Evolutionary conservation across 345 rosid species (phyloP), one percentile per base, ranked within the genome.

Genomic region (Passiflora organensis): DNA sequence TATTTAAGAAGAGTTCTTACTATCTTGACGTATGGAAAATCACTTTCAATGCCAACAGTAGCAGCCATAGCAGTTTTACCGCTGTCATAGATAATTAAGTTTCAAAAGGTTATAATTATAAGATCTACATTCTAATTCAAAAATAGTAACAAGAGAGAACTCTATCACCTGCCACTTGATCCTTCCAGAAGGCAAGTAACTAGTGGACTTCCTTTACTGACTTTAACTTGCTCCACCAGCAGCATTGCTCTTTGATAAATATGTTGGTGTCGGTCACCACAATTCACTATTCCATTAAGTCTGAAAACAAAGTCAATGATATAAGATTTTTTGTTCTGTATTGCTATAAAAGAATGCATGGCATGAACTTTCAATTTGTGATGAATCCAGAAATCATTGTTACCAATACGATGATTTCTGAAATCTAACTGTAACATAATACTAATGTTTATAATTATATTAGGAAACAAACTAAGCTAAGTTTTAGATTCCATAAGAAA

Each of bases 41-140:
- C 96, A 69, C 97, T 94, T 64, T 83, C 87, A 49, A 87, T 85
- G 57, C 99, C 99, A 68, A 80, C 82, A 43, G 97, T 94, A 43
- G 97, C 97, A 43, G 97, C 97, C 74, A 94, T 32, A 6, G 99
- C 97, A 65, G 96, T 79, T 83, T 94, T 94, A 68, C 99, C 99
- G 78, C 99, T 89, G 87, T 55, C 49, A 70, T 64, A 61, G 53
- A 55, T 32, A 28, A 57, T 51, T 32, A 49, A 32, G 58, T 39
- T 55, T 48, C 49, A 69, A 59, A 45, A 51, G 58, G 57, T 32
- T 53, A 16, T 15, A 28, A 28, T 28, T 28, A 39, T 61, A 34
- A 32, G 48, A 24, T 43, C 13, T 21, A 28, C 0, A 21, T 10
- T 36, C 4, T 28, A 18, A 15, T 46, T 34, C 57, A 68, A 55